Percentiles rank a stretch among this genome's conserved stretches.
phyloP scores from a whole-genome alignment of 2,329 filamentous ascomycete species.

The Calonectria hongkongensis region DNA sequence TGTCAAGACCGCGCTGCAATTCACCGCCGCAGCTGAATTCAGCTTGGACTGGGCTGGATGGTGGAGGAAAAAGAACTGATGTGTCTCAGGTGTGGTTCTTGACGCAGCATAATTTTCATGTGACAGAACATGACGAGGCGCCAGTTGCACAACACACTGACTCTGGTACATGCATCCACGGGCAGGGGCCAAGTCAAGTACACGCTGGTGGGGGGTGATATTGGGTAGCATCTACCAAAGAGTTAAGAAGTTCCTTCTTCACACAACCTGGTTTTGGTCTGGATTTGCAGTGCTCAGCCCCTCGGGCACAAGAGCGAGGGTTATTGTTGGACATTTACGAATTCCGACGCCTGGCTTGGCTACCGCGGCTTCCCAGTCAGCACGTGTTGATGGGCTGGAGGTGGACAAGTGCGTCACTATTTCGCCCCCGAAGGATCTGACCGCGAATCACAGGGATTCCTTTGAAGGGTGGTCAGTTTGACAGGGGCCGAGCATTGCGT shows the following conservation, averaged over 20 bases:
- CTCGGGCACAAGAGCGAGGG: conserved; percentile 10
- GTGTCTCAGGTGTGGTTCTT: conserved; percentile 34
- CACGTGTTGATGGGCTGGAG: conserved; percentile 8
- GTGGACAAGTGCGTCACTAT: conserved; percentile 26
- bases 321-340: not conserved
- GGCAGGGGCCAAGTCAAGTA: conserved; percentile 13
- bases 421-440: conserved; percentile 18
- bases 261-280: conserved; percentile 1
- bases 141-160: conserved; percentile 20
- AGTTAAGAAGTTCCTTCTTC: conserved; percentile 3
- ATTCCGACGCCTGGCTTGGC: not conserved
- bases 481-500: not conserved
- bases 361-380: conserved; percentile 18
- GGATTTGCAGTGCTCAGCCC: conserved; percentile 17
- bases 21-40: conserved; percentile 20
- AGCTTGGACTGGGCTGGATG: conserved; percentile 18
- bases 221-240: conserved; percentile 23
- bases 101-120: conserved; percentile 27
- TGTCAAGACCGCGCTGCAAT: not conserved
- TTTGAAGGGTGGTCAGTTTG: conserved; percentile 8
- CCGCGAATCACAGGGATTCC: conserved; percentile 15
- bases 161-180: not conserved
- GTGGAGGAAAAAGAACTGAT: conserved; percentile 14
- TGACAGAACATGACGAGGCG: conserved; percentile 27
- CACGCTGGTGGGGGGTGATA: not conserved